These are phyloP conservation scores for Picochlorum sp. DNA, from an alignment of 139 green algal genomes.

Conservation along the genomic window DNA sequence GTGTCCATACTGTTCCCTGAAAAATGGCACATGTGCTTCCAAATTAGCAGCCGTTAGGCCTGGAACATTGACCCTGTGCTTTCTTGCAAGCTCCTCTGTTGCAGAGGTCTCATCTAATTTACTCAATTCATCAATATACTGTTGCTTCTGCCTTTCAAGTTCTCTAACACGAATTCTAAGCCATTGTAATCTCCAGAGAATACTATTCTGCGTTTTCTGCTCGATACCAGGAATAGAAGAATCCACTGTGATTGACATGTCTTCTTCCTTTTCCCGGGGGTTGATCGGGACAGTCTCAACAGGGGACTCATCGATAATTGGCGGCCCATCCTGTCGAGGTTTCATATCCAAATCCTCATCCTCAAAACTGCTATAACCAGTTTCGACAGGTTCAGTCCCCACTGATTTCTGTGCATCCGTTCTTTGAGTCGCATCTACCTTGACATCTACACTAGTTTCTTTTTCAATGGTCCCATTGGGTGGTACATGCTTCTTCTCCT, in stretches of 20 bases:
- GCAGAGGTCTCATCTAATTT: background rate
- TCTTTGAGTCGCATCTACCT: background rate
- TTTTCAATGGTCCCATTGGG: background rate
- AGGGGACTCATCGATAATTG: background rate
- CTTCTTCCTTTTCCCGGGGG: too few species aligned
- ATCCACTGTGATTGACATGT: too few species aligned
- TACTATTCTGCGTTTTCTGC: constrained; percentile 1
- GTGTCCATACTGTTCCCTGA: background rate
- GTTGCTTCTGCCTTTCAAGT: constrained; percentile 19
- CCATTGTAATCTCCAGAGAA: constrained; percentile 39
- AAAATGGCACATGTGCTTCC: background rate
- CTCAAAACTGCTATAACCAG: constrained; percentile 36
- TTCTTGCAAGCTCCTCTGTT: too few species aligned
- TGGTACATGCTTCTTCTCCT: background rate
- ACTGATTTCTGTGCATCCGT: background rate
- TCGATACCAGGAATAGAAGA: too few species aligned
- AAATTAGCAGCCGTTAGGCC: background rate
- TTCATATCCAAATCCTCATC: constrained; percentile 27
- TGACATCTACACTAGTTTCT: background rate
- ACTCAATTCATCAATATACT: constrained; percentile 8
- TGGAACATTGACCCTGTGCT: too few species aligned
- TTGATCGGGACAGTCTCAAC: background rate
- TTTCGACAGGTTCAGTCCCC: background rate
- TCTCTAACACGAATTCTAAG: constrained; percentile 34
- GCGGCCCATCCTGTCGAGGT: background rate